Percentiles rank a stretch among this genome's conserved stretches.
phyloP scores from a whole-genome alignment of 768 basidiomycete genomes.

The Mycena kentingensis region DNA sequence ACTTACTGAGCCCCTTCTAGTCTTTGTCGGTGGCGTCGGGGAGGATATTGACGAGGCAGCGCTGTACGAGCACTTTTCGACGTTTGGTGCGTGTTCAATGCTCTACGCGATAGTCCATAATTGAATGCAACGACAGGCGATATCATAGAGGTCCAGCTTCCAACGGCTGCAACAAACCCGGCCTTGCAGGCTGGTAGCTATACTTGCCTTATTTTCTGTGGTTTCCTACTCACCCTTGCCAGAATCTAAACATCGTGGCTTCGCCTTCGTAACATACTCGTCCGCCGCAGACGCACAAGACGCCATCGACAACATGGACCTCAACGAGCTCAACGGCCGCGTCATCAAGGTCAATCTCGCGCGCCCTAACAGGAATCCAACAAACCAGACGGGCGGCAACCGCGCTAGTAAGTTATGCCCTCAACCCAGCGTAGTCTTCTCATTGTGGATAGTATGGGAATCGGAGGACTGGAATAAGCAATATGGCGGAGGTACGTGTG shows the following conservation, averaged over 20 bases:
- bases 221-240: conserved; percentile 8
- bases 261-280: conserved; percentile 88
- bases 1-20: conserved; percentile 4
- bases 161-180: conserved; percentile 73
- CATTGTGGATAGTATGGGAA: conserved; percentile 75
- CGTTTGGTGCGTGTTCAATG: conserved; percentile 69
- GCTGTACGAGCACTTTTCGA: conserved; percentile 78
- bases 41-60: conserved; percentile 81
- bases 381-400: conserved; percentile 65
- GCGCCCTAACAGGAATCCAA: conserved; percentile 72
- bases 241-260: conserved; percentile 89
- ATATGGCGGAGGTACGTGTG: conserved; percentile 65
- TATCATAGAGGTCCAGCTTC: conserved; percentile 89
- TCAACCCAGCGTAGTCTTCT: neutral
- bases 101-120: neutral
- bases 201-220: conserved; percentile 10
- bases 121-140: conserved; percentile 59
- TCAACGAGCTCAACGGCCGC: conserved; percentile 81
- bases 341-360: conserved; percentile 86
- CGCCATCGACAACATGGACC: conserved; percentile 98
- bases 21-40: conserved; percentile 81
- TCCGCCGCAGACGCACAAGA: conserved; percentile 86
- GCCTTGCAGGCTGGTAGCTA: conserved; percentile 58
- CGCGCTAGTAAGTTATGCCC: conserved; percentile 62
- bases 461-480: conserved; percentile 91